phyloP scores from a whole-genome alignment of 805 yeast species.

The Ogataea wickerhamii region DNA sequence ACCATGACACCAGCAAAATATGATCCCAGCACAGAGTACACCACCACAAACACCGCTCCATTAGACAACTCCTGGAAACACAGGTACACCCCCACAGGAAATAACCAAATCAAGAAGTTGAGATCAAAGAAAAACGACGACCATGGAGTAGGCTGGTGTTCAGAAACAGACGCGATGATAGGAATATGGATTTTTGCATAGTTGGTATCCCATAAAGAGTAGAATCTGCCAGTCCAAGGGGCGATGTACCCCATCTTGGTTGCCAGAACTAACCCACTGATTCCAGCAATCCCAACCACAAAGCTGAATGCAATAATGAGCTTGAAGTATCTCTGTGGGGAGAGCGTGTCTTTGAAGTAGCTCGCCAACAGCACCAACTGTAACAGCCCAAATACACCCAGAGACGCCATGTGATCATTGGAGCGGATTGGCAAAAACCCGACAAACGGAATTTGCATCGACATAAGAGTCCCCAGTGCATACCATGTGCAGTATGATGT shows the following conservation, averaged over 20 bases:
- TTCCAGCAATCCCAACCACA: conserved; percentile 57
- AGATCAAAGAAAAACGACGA: conserved; percentile 96
- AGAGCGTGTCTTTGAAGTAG: conserved; percentile 70
- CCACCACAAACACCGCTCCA: conserved; percentile 90
- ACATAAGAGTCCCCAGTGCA: conserved; percentile 92
- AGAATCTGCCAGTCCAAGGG: conserved; percentile 99
- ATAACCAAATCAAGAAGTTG: conserved; percentile 89
- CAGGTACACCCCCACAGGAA: conserved; percentile 95
- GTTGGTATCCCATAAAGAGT: conserved; percentile 96
- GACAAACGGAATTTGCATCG: conserved; percentile 99
- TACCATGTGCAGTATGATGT: conserved; percentile 96
- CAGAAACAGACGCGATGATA: conserved; percentile 96
- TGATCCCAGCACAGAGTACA: conserved; percentile 88
- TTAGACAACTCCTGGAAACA: conserved; percentile 85
- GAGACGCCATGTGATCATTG: conserved; percentile 96
- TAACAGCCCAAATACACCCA: conserved; percentile 93
- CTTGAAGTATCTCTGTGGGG: conserved; percentile 68
- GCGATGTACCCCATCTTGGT: conserved; percentile 93
- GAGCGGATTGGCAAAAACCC: conserved; percentile 96
- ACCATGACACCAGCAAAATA: conserved; percentile 99
- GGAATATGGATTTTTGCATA: conserved; percentile 98
- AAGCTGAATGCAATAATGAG: conserved; percentile 59
- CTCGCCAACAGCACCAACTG: conserved; percentile 87
- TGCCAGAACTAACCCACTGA: conserved; percentile 68
- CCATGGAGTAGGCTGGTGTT: conserved; percentile 99